Conservation (phyloP, 1,284 basidiomycete genomes). For the Gomphus bonarii region DNA sequence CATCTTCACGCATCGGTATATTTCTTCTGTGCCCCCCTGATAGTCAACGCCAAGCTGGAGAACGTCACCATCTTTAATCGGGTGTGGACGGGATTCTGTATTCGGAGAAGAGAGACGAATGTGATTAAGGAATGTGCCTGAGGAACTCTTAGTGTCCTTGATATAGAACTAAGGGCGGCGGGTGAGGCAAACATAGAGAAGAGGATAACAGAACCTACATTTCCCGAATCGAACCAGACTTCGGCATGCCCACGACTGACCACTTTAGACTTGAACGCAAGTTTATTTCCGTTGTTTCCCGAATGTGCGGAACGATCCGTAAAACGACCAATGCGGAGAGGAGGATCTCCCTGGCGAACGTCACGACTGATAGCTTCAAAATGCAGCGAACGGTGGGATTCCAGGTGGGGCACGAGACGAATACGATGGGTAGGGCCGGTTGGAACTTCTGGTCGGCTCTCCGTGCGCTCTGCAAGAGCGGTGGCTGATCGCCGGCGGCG, state of each 20-base stretch:
- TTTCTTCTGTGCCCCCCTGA: slow-evolving; percentile 95
- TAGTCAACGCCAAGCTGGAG: slow-evolving; percentile 97
- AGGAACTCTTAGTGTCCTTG: slow-evolving; percentile 83
- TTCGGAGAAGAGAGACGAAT: slow-evolving; percentile 81
- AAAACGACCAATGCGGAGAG: slow-evolving; percentile 86
- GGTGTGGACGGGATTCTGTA: slow-evolving; percentile 67
- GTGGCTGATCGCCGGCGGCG: slow-evolving; percentile 16
- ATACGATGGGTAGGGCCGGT: slow-evolving; percentile 29
- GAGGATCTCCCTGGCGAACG: slow-evolving; percentile 52
- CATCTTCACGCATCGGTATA: slow-evolving; percentile 98
- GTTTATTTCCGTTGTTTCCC: slow-evolving; percentile 52
- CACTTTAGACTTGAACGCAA: slow-evolving; percentile 95
- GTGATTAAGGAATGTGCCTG: slow-evolving; percentile 96
- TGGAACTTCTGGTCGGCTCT: background rate
- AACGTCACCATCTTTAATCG: slow-evolving; percentile 90
- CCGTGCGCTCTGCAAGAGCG: slow-evolving; percentile 8
- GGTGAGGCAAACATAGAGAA: background rate
- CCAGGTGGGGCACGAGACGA: slow-evolving; percentile 90
- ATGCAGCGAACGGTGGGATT: slow-evolving; percentile 78
- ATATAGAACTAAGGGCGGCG: slow-evolving; percentile 66
- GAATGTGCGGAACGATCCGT: slow-evolving; percentile 69
- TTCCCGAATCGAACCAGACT: slow-evolving; percentile 67
- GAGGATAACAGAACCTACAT: slow-evolving; percentile 23
- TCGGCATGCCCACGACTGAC: slow-evolving; percentile 93
- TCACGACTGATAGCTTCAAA: slow-evolving; percentile 92